phyloP scores from a whole-genome alignment of 306 rosid genomes.

The Purshia tridentata region DNA sequence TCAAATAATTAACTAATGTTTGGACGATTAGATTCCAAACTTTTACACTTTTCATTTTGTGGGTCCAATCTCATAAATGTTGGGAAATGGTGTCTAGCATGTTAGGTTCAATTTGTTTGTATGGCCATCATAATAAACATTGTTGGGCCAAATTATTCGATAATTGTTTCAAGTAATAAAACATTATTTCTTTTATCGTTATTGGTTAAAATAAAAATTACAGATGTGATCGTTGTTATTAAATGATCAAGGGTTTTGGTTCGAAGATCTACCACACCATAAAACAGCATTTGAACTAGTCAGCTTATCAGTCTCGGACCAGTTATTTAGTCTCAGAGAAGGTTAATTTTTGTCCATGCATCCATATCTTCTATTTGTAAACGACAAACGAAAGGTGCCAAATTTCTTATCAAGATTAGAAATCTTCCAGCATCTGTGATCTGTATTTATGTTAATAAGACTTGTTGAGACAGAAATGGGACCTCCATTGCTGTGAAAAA shows the following conservation, averaged over 20 bases:
- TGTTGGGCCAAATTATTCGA: too few relatives aligned
- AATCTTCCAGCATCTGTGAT: not conserved
- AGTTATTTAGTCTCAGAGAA: not conserved
- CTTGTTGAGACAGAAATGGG: not conserved
- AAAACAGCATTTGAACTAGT: conserved; percentile 3
- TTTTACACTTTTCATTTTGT: not conserved
- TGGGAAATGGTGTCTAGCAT: not conserved
- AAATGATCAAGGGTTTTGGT: not conserved
- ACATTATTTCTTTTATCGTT: too few relatives aligned
- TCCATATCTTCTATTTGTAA: not conserved
- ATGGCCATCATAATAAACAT: too few relatives aligned
- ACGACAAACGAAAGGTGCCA: not conserved
- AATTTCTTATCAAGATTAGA: not conserved
- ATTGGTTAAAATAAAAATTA: too few relatives aligned
- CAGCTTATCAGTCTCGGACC: not conserved
- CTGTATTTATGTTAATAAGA: not conserved
- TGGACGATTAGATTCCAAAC: not conserved
- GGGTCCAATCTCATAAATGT: not conserved
- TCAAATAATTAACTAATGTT: not conserved
- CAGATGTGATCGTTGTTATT: too few relatives aligned
- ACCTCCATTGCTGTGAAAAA: not conserved
- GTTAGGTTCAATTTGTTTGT: not conserved
- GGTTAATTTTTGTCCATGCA: conserved; percentile 4
- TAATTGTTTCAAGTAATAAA: too few relatives aligned
- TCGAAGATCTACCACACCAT: not conserved